phyloP scores from a whole-genome alignment of 768 basidiomycete genomes.

The Exidia glandulosa region DNA sequence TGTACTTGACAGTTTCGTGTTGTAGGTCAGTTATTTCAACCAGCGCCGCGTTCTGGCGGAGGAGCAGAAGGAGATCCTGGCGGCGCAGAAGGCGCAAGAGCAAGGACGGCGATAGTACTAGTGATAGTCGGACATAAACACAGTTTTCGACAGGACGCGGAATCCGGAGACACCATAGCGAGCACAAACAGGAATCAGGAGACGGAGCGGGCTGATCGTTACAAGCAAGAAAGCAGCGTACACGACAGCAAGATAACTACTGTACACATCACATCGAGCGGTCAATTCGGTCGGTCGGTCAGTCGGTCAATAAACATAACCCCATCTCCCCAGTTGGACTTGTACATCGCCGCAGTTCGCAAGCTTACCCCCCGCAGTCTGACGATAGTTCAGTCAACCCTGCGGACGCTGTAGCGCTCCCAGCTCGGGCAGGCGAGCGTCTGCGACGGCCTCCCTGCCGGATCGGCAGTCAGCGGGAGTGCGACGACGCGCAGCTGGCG shows the following conservation, averaged over 20 bases:
- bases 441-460: slow-evolving; percentile 19
- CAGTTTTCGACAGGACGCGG: too few relatives aligned
- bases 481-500: slow-evolving; percentile 24
- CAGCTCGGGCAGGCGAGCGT: slow-evolving; percentile 48
- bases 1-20: not conserved
- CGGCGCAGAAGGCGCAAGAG: slow-evolving; percentile 16
- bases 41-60: slow-evolving; percentile 75
- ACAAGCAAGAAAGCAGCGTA: too few relatives aligned
- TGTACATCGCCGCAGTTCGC: too few relatives aligned
- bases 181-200: too few relatives aligned
- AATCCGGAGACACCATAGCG: too few relatives aligned
- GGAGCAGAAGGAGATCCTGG: slow-evolving; percentile 62
- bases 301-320: too few relatives aligned
- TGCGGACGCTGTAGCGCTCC: slow-evolving; percentile 38
- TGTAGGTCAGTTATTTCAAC: slow-evolving; percentile 90
- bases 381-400: not conserved
- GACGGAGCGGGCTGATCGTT: too few relatives aligned
- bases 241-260: too few relatives aligned
- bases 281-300: too few relatives aligned
- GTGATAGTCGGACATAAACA: not conserved
- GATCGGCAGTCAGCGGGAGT: slow-evolving; percentile 12
- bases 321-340: too few relatives aligned
- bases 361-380: too few relatives aligned
- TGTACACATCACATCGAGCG: too few relatives aligned
- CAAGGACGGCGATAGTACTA: not conserved